Evolutionary conservation across 2,329 filamentous ascomycete genomes (phyloP).

Genomic region (Neocatenulostroma microsporum): DNA sequence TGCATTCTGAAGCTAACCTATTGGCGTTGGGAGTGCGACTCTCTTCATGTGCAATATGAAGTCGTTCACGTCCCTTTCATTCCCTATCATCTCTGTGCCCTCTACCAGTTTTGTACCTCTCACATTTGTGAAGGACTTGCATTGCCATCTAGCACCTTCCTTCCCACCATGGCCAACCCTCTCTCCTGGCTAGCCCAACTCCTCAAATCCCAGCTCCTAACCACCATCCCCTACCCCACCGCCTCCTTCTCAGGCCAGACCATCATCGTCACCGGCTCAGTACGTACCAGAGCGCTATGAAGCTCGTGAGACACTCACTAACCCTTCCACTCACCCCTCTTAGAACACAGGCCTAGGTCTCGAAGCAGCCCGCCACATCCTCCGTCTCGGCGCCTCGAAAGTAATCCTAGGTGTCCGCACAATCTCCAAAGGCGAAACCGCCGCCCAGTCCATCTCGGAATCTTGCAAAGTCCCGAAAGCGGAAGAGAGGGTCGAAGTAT

Average conservation of each 20-base stretch:
- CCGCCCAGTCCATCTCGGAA: conserved; percentile 22
- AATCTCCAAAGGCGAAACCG: neutral
- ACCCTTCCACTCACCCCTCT: no score
- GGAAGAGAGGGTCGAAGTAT: conserved; percentile 21
- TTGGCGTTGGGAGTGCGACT: no score
- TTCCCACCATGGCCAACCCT: no score
- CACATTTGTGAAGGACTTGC: no score
- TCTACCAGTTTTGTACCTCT: no score
- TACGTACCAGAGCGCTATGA: no score
- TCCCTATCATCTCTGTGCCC: no score
- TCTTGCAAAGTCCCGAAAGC: conserved; percentile 23
- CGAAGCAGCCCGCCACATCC: conserved; percentile 39
- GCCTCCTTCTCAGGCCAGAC: conserved; percentile 28
- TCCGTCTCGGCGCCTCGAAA: conserved; percentile 31
- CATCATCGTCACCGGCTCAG: conserved; percentile 39
- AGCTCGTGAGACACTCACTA: no score
- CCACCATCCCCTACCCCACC: conserved; percentile 10
- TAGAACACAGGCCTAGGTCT: conserved; percentile 39
- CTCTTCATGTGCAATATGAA: no score
- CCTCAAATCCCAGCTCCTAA: conserved; percentile 19
- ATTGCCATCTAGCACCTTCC: no score
- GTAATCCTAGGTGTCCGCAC: conserved; percentile 39
- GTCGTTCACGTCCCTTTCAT: no score
- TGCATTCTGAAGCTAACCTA: no score
- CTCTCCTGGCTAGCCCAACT: conserved; percentile 5